Evolutionary conservation across 179 eudicot species (phyloP), one percentile per base, ranked within the genome.

Genomic region (Nepenthes alata): DNA sequence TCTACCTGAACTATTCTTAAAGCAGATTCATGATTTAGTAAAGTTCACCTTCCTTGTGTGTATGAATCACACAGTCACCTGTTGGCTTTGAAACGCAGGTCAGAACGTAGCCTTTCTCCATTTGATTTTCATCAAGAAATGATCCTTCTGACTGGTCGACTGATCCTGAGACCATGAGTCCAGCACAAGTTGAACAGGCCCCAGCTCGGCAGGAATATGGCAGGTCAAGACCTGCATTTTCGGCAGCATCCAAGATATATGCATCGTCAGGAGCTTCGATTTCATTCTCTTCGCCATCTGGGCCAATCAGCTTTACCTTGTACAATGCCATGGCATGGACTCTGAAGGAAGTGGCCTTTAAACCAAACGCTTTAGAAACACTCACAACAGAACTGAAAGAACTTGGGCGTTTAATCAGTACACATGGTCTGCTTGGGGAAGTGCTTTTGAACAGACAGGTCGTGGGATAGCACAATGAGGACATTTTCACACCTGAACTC

Each of bases 191-290:
- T 0, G 73, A 72, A 39, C 80, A 76, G 8, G 76, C 61, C 10
- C 79, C 76, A 41, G 76, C 79, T 57, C 76, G 60, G 73, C 79
- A 75, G 0, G 76, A 75, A 67, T 72, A 72, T 39, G 80, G 80
- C 45, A 76, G 49, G 11, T 76, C 76, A 14, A 76, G 6, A 3
- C 76, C 80, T 45, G 73, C 74, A 35, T 58, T 51, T 53, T 76
- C 76, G 4, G 71, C 80, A 0, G 80, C 47, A 53, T 76, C 76
- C 48, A 76, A 67, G 15, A 75, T 72, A 55, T 68, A 72, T 6
- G 50, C 13, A 13, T 72, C 76, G 57, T 76, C 74, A 15, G 76
- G 74, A 41, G 67, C 76, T 9, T 76, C 76, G 51, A 76, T 45
- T 45, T 72, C 80, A 8, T 64, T 62, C 53, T 72, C 80, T 39